phyloP scores from a whole-genome alignment of 2,329 filamentous ascomycete genomes.

The Penicillium frequentans region DNA sequence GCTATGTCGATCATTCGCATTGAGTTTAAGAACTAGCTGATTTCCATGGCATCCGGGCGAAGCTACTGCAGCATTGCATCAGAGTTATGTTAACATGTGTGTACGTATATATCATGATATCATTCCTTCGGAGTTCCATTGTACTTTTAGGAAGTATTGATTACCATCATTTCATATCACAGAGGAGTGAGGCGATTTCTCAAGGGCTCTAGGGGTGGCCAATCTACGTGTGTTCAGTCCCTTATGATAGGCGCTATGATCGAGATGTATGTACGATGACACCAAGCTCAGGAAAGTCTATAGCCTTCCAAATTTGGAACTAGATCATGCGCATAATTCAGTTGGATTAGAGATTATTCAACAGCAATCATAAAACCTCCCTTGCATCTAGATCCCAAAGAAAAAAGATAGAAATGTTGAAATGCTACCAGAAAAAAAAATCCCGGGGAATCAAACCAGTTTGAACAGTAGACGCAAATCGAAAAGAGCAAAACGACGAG shows the following conservation, averaged over 20 bases:
- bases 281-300: not conserved
- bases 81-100: not conserved
- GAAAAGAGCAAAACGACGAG: slow-evolving; percentile 21
- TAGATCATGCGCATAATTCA: not conserved
- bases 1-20: not conserved
- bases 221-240: not conserved
- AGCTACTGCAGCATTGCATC: slow-evolving; percentile 15
- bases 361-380: slow-evolving; percentile 12
- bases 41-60: not conserved
- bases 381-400: slow-evolving; percentile 15
- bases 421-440: slow-evolving; percentile 12
- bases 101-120: not conserved
- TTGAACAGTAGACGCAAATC: slow-evolving; percentile 19
- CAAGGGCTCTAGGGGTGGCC: too few relatives aligned
- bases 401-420: slow-evolving; percentile 6
- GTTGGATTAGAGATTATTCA: not conserved
- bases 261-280: slow-evolving; percentile 12
- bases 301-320: too few relatives aligned
- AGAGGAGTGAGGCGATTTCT: too few relatives aligned
- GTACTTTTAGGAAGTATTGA: too few relatives aligned
- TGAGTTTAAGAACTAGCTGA: not conserved
- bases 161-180: too few relatives aligned
- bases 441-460: slow-evolving; percentile 19
- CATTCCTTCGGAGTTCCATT: not conserved
- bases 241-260: not conserved